Base-by-base conservation (phyloP, 257 asterid species). In the Cinchona pubescens region DNA sequence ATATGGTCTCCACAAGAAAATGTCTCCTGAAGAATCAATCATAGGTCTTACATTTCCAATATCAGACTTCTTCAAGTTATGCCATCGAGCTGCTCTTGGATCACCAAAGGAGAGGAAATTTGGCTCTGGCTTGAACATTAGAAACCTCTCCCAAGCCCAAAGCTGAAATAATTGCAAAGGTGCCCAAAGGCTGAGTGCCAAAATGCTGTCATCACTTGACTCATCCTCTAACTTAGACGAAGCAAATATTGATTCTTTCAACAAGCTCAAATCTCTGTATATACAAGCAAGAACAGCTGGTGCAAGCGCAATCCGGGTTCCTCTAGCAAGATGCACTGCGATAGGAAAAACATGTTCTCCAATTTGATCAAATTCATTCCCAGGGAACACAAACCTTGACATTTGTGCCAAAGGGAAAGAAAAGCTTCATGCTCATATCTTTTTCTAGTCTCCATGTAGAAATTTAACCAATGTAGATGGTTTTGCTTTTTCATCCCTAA, bases 101-200 rank as follows among this genome's bases (percentile, higher is more conserved):
- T 74, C 74, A 13, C 81, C 77, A 0, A 35, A n/a, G 0, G 67
- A 48, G 12, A 79, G 53, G 35, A 40, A 32, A 29, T 82, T 87
- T 11, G 82, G 80, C 35, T 67, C 14, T 16, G 84, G 88, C 73
- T 21, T 78, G 51, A 87, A 64, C 21, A 77, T 15, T 9, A 62
- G 10, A 25, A 83, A 61, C 72, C 91, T 82, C 65, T 87, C 91
- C 89, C 89, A 87, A 15, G 76, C 84, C 91, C 89, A 87, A 59
- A 83, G 76, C 77, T 87, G 86, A 68, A 87, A 82, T 3, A 85
- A 45, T 12, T 69, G 67, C 45, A 85, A 30, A 6, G 87, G 86
- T 5, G 83, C 75, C 78, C 83, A 79, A 55, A 83, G 76, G 10
- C 66, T 53, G 11, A 82, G 25, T 18, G 14, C 83, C 25, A 80